Evolutionary conservation across 192 early-diverging fungal species (phyloP), one percentile per base, ranked within the genome.

Genomic region (Pilaira anomala): DNA sequence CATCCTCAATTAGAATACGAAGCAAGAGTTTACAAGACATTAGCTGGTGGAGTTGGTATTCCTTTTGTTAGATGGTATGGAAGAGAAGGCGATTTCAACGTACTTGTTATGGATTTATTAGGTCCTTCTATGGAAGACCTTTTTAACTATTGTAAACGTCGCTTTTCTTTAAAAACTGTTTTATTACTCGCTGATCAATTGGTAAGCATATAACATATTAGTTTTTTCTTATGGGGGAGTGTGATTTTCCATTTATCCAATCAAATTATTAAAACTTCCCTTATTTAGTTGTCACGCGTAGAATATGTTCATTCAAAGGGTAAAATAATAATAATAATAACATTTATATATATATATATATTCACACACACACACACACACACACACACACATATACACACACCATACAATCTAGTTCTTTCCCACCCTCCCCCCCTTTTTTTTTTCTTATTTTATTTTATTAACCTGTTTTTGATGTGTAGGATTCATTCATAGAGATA

Each of bases 1-100:
- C 97, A 98, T 68, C 97, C 97, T 60, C 97, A 98, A 72, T 80
- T 99, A 21, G 96, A 99, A 78, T 98, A 98, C 72, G 97, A 99
- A 75, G 89, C 93, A 50, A 83, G 88, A 72, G 94, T 99, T 41
- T 98, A 98, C 83, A 93, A 93, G 76, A 83, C 89, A 16, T 79
- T 99, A 62, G 94, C 94, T 5, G 95, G 96, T 41, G 96, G 94
- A 53, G 89, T 92, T 57, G 93, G 93, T 39, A 90, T 95, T 62
- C 91, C 93, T 18, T 91, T 92, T 76, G 86, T 93, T 29, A 83
- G 88, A 74, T 88, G 87, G 78, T 95, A 88, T 78, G 88, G 92
- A 65, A 83, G 85, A 55, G 90, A 92, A 70, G 79, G 80, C 51
- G 90, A 92, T 63, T 89, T 90, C 76, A 87, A 92, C 70, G 86